A percentile compares a stretch with the other conserved stretches of the same genome.
These are phyloP conservation scores for Casuarina glauca DNA, from an alignment of 306 rosid species.

Conservation along the genomic window DNA sequence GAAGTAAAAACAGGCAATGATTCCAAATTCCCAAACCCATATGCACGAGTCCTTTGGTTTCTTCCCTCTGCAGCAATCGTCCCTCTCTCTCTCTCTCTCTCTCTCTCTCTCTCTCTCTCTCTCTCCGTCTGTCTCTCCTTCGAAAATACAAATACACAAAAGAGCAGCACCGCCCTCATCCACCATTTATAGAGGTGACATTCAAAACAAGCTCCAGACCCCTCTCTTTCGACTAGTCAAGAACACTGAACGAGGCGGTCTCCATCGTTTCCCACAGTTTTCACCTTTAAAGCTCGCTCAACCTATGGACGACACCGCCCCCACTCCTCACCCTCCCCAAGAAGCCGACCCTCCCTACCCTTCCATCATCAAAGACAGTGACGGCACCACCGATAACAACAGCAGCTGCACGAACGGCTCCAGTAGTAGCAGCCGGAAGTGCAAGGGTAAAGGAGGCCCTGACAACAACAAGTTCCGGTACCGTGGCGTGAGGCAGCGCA, in stretches of 20 bases:
- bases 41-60: slow-evolving; percentile 33
- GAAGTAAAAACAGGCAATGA: slow-evolving; percentile 5
- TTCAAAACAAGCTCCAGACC: slow-evolving; percentile 41
- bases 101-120: slow-evolving; percentile 20
- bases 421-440: slow-evolving; percentile 24
- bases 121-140: not conserved
- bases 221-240: slow-evolving; percentile 40
- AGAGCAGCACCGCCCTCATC: slow-evolving; percentile 74
- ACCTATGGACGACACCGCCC: slow-evolving; percentile 43
- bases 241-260: slow-evolving; percentile 79
- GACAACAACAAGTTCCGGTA: slow-evolving; percentile 88
- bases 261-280: slow-evolving; percentile 34
- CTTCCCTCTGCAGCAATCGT: slow-evolving; percentile 47
- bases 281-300: slow-evolving; percentile 19
- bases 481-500: slow-evolving; percentile 90
- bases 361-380: not conserved
- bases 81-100: slow-evolving; percentile 10
- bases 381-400: not conserved
- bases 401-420: not conserved
- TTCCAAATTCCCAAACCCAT: slow-evolving; percentile 59
- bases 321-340: slow-evolving; percentile 30
- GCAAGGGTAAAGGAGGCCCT: slow-evolving; percentile 89
- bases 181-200: slow-evolving; percentile 65
- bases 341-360: slow-evolving; percentile 36
- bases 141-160: slow-evolving; percentile 16